Base-by-base conservation (phyloP, 352 stramenopile genomes). In the Globisporangium paddicum region DNA sequence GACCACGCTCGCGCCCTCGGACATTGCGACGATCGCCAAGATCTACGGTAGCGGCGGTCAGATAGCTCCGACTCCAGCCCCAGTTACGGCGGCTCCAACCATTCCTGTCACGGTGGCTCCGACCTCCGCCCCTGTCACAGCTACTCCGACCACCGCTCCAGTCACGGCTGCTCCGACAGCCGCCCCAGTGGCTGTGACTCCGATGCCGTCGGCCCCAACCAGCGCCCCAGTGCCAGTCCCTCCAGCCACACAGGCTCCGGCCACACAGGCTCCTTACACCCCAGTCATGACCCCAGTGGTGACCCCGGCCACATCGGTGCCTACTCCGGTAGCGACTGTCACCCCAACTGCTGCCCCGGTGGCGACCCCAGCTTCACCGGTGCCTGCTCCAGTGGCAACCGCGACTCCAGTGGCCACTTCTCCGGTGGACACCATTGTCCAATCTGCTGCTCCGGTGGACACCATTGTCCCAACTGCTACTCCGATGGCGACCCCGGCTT, bases 11-110 rank as follows among this genome's bases (percentile, higher is more conserved):
- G 48, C 49, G 34, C 28, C 49, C 8, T 68, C 62, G 13, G 62
- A 68, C 34, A 68, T 68, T 26, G 62, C 55, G 37, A 68, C 62
- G 47, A 63, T 68, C 21, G 62, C 62, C 7, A 48, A 11, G 14
- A 68, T 68, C 30, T 68, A 68, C 35, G 62, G 56, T 8, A 66
- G 44, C 23, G 42, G 41, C 19, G 38, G 52, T 7, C 44, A 50
- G n/a, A 23, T 34, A 38, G 25, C 32, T 32, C 28, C 28, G 25
- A 57, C 53, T 2, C n/a, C 58, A 7, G 21, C 38, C 0, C 57
- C 34, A 49, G 37, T 26, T 18, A 34, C 28, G 16, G 11, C 37
- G 16, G n/a, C 48, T 25, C 21, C 48, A n/a, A 16, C 48, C 14
- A n/a, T n/a, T n/a, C 50, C 51, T 18, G 35, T 7, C 23, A 58